These are phyloP conservation scores for Saxophila tyrrhenica DNA, from an alignment of 495 filamentous ascomycete genomes.

Conservation along the genomic window DNA sequence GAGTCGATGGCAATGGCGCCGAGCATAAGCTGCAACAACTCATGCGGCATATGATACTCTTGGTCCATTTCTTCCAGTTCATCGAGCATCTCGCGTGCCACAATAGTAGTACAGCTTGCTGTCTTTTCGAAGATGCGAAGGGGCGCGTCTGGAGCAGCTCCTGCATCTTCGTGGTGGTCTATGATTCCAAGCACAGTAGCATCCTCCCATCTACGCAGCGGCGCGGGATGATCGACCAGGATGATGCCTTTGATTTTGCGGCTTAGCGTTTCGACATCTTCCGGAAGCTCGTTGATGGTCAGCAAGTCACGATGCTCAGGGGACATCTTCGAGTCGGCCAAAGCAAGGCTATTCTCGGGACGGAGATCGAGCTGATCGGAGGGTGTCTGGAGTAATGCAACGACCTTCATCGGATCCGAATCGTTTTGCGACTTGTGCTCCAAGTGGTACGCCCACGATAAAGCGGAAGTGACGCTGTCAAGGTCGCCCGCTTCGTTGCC, in stretches of 20 bases:
- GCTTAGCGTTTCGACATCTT: constrained; percentile 21
- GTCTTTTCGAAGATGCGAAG: constrained; percentile 22
- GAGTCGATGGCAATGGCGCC: constrained; percentile 25
- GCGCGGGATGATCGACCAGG: constrained; percentile 19
- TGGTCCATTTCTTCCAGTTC: constrained; percentile 20
- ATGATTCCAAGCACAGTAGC: constrained; percentile 22
- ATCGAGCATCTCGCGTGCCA: constrained; percentile 23
- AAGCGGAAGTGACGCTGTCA: constrained; percentile 18
- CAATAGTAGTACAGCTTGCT: constrained; percentile 21
- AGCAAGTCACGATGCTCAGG: constrained; percentile 20
- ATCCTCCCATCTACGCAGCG: constrained; percentile 19
- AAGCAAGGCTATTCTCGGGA: constrained; percentile 22
- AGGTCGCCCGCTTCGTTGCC: constrained; percentile 25
- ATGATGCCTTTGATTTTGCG: constrained; percentile 20
- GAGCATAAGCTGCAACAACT: constrained; percentile 22
- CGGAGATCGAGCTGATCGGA: constrained; percentile 19
- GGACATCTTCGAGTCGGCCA: constrained; percentile 21
- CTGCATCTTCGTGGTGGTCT: constrained; percentile 21
- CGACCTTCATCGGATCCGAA: constrained; percentile 19
- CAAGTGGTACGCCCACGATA: constrained; percentile 24
- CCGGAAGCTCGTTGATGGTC: constrained; percentile 22
- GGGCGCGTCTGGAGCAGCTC: constrained; percentile 15
- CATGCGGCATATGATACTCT: constrained; percentile 26
- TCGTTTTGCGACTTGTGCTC: constrained; percentile 20
- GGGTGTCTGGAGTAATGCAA: constrained; percentile 22